Base-by-base conservation (phyloP, 441 rosid genomes). In the Corymbia calophylla region DNA sequence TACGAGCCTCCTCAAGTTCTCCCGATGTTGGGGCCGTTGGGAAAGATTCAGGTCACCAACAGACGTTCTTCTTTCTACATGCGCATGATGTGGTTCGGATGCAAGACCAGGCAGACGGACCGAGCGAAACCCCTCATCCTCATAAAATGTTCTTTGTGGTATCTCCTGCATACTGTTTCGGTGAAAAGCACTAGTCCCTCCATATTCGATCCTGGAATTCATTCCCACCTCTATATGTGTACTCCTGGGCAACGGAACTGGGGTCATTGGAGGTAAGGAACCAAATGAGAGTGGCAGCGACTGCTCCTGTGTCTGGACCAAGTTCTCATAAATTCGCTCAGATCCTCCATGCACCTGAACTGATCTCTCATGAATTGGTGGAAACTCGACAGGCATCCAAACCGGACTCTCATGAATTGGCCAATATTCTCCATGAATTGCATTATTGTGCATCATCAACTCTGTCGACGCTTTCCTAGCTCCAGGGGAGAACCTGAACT, bases 401-500 rank as follows among this genome's bases (percentile, higher is more conserved):
- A 53, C 39, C 44, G 90, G 88, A 54, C 70, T 55, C 49, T 23
- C 89, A 39, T 87, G 62, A 58, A n/a, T 54, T 15, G 47, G 86
- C 87, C 21, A 32, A 66, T 23, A 53, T 35, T n/a, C 80, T 81
- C 18, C 21, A 53, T 3, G 8, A 27, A 77, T 1, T 27, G 80
- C 56, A 60, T 53, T 51, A 13, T 17, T 18, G 8, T 54, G 44
- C 51, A 15, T 32, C 64, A 17, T 32, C 58, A 27, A 73, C 82
- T 39, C 51, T 77, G 86, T 54, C n/a, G 19, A 53, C 48, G 80
- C 44, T 16, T 92, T 88, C 91, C n/a, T 92, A 86, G 87, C 88
- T 6, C 88, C 53, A 31, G 51, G 68, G 51, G 17, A 89, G 53
- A 94, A 88, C 54, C 66, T 64, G 87, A 95, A 95, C 88, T 91